A percentile compares a stretch with the other conserved stretches of the same genome.
phyloP scores from a whole-genome alignment of 2,329 filamentous ascomycete species.

The Fusarium sp. region DNA sequence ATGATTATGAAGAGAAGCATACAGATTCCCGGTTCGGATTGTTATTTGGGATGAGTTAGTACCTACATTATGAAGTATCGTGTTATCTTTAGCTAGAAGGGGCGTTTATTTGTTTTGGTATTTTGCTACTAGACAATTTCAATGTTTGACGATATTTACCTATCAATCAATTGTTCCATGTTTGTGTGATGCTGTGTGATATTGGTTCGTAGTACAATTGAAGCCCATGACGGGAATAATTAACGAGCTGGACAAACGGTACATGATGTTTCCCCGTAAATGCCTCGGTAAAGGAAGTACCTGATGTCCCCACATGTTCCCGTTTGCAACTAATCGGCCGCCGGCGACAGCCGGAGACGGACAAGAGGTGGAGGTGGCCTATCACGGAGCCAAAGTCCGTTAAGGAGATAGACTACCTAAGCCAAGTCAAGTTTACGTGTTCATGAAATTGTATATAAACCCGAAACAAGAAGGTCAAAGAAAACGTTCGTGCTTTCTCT shows the following conservation, averaged over 20 bases:
- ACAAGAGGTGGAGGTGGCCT: constrained; percentile 40
- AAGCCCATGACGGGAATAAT: constrained; percentile 19
- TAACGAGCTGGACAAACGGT: constrained; percentile 13
- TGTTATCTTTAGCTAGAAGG: constrained; percentile 41
- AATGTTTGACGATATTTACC: constrained; percentile 33
- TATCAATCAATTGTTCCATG: background rate
- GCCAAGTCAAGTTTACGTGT: constrained; percentile 18
- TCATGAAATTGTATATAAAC: constrained; percentile 22
- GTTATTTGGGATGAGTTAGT: constrained; percentile 38
- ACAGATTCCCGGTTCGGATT: constrained; percentile 38
- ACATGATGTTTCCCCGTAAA: background rate
- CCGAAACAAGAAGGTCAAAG: background rate
- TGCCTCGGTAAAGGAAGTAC: background rate
- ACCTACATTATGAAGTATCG: constrained; percentile 45
- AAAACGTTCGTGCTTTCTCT: background rate
- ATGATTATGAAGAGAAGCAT: constrained; percentile 43
- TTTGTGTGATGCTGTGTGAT: background rate
- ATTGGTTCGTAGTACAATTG: constrained; percentile 2
- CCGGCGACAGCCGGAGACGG: constrained; percentile 43
- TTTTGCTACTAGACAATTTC: constrained; percentile 38
- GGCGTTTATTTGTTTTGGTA: constrained; percentile 37
- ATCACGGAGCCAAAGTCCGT: constrained; percentile 32
- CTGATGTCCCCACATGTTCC: background rate
- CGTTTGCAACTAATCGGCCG: constrained; percentile 37
- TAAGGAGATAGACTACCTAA: constrained; percentile 15